phyloP scores from a whole-genome alignment of 371 early-diverging fungal species.

The Lichtheimia corymbifera region DNA sequence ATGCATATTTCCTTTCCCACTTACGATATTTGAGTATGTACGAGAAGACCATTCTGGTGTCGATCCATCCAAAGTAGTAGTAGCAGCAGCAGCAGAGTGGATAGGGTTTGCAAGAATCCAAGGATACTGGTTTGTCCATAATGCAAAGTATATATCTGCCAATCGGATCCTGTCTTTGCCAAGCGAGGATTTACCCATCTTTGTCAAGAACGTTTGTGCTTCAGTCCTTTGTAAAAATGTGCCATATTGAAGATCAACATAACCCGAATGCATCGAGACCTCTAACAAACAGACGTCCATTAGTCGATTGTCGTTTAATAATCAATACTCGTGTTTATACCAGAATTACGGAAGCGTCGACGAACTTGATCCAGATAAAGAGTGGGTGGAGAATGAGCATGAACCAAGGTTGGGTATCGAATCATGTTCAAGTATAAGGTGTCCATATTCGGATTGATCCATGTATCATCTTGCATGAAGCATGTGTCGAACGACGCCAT shows the following conservation, averaged over 20 bases:
- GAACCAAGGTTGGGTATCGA: slow-evolving; percentile 55
- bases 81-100: not conserved
- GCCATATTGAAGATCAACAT: slow-evolving; percentile 55
- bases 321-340: slow-evolving; percentile 13
- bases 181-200: slow-evolving; percentile 55
- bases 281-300: slow-evolving; percentile 13
- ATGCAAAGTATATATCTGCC: slow-evolving; percentile 63
- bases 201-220: slow-evolving; percentile 50
- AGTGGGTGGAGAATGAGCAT: slow-evolving; percentile 59
- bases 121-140: slow-evolving; percentile 71
- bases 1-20: not conserved
- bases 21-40: slow-evolving; percentile 14
- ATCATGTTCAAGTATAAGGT: slow-evolving; percentile 64
- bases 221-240: slow-evolving; percentile 50
- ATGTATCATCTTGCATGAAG: slow-evolving; percentile 67
- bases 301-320: too few relatives aligned
- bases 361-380: slow-evolving; percentile 57
- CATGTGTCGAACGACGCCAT: slow-evolving; percentile 59
- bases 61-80: not conserved
- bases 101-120: slow-evolving; percentile 56
- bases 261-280: slow-evolving; percentile 52
- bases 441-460: slow-evolving; percentile 58
- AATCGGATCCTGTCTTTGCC: slow-evolving; percentile 50
- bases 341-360: slow-evolving; percentile 59
- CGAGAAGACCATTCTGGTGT: not conserved